phyloP scores from a whole-genome alignment of 257 asterid species.

The Verbascum thapsus region DNA sequence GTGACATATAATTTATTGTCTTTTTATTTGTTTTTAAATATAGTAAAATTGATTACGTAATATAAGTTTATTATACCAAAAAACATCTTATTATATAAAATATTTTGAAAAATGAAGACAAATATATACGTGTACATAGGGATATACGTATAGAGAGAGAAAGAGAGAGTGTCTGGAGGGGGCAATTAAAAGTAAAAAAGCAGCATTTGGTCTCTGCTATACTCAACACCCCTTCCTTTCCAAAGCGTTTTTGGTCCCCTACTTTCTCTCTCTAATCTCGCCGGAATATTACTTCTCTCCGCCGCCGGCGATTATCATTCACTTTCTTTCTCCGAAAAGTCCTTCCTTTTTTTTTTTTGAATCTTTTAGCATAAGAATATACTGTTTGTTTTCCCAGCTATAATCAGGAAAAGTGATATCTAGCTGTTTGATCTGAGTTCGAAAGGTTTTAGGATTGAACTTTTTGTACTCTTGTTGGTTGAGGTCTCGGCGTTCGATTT shows the following conservation, averaged over 20 bases:
- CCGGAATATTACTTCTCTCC: conserved; percentile 42
- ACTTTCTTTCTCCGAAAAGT: background rate
- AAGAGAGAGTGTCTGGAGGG: conserved; percentile 57
- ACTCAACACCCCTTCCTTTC: conserved; percentile 75
- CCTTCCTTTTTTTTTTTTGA: conserved; percentile 1
- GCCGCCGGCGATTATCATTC: conserved; percentile 31
- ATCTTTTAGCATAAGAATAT: background rate
- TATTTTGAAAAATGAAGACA: no score
- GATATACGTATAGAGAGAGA: conserved; percentile 10
- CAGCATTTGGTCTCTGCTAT: conserved; percentile 91
- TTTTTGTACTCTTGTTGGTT: conserved; percentile 20
- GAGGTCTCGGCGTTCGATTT: no score
- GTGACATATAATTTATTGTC: no score
- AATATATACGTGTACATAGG: background rate
- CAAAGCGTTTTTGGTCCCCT: conserved; percentile 77
- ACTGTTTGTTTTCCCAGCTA: conserved; percentile 4
- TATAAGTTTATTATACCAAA: no score
- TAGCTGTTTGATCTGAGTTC: conserved; percentile 34
- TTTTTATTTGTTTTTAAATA: no score
- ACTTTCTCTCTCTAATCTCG: conserved; percentile 40
- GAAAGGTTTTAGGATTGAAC: conserved; percentile 15
- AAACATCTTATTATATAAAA: no score
- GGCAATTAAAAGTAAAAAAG: conserved; percentile 61
- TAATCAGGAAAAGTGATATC: conserved; percentile 19
- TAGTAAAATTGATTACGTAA: no score